These are phyloP conservation scores for Paxillus ammoniavirescens DNA, from an alignment of 768 basidiomycete species.

Conservation along the genomic window DNA sequence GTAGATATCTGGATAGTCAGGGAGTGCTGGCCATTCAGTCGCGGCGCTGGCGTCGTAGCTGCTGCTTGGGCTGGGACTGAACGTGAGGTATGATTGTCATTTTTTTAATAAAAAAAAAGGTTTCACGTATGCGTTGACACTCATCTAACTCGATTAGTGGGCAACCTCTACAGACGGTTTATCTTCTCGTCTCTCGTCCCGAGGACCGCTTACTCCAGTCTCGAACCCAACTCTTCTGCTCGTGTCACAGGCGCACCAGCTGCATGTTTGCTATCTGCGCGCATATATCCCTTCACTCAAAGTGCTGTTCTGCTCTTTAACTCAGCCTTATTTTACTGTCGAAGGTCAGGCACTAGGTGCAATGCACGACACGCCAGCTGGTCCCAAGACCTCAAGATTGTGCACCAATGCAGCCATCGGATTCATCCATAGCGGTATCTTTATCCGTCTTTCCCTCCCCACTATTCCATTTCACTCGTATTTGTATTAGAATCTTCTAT, in stretches of 20 bases:
- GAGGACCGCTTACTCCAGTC: slow-evolving; percentile 55
- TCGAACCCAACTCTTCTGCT: slow-evolving; percentile 57
- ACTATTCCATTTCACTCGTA: neutral
- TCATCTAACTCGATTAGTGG: slow-evolving; percentile 47
- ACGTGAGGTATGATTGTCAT: slow-evolving; percentile 50
- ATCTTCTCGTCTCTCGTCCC: slow-evolving; percentile 52
- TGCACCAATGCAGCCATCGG: slow-evolving; percentile 63
- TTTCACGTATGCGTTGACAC: neutral
- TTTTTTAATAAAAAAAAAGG: neutral
- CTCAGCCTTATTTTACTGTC: slow-evolving; percentile 34
- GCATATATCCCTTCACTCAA: slow-evolving; percentile 43
- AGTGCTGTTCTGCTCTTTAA: slow-evolving; percentile 49
- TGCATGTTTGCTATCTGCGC: slow-evolving; percentile 55
- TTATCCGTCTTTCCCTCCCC: neutral
- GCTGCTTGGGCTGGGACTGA: slow-evolving; percentile 59
- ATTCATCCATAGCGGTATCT: slow-evolving; percentile 54
- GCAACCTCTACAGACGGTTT: slow-evolving; percentile 40
- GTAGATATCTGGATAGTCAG: slow-evolving; percentile 61
- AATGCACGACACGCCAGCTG: slow-evolving; percentile 27
- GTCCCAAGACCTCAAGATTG: slow-evolving; percentile 40
- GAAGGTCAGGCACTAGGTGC: slow-evolving; percentile 36
- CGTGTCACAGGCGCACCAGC: slow-evolving; percentile 61
- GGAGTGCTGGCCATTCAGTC: slow-evolving; percentile 54
- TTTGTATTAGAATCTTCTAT: slow-evolving; percentile 48
- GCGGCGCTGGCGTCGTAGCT: slow-evolving; percentile 56